Evolutionary conservation across 306 rosid species (phyloP).

Genomic region (Cicer pinnatifidum): DNA sequence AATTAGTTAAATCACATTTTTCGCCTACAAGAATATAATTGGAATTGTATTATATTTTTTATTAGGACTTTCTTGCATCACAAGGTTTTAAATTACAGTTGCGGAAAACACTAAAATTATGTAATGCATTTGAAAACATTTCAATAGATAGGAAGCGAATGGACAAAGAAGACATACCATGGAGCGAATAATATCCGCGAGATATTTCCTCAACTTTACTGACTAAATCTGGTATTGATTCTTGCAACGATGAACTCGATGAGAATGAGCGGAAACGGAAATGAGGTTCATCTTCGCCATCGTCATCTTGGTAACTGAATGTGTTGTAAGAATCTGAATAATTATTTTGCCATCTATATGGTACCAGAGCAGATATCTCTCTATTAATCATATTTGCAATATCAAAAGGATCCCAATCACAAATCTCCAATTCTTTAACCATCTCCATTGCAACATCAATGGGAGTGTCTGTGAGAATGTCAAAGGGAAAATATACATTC

Average conservation of each 20-base stretch:
- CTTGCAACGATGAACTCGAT: conserved; percentile 70
- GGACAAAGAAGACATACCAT: conserved; percentile 55
- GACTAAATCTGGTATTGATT: conserved; percentile 52
- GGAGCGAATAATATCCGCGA: conserved; percentile 56
- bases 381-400: conserved; percentile 88
- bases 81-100: not conserved
- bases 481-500: conserved; percentile 86
- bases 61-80: too few relatives aligned
- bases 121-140: not conserved
- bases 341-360: conserved; percentile 53
- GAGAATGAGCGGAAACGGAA: conserved; percentile 57
- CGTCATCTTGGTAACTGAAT: conserved; percentile 54
- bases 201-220: conserved; percentile 48
- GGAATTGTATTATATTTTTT: too few relatives aligned
- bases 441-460: conserved; percentile 83
- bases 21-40: too few relatives aligned
- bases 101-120: not conserved
- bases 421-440: conserved; percentile 91
- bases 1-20: too few relatives aligned
- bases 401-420: conserved; percentile 85
- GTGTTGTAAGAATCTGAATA: conserved; percentile 50
- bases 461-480: conserved; percentile 72
- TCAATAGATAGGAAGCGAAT: not conserved
- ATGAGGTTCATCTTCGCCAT: conserved; percentile 49
- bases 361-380: conserved; percentile 74